These are phyloP conservation scores for Thielaviopsis euricoi DNA, from an alignment of 2,329 filamentous ascomycete genomes.

Conservation along the genomic window DNA sequence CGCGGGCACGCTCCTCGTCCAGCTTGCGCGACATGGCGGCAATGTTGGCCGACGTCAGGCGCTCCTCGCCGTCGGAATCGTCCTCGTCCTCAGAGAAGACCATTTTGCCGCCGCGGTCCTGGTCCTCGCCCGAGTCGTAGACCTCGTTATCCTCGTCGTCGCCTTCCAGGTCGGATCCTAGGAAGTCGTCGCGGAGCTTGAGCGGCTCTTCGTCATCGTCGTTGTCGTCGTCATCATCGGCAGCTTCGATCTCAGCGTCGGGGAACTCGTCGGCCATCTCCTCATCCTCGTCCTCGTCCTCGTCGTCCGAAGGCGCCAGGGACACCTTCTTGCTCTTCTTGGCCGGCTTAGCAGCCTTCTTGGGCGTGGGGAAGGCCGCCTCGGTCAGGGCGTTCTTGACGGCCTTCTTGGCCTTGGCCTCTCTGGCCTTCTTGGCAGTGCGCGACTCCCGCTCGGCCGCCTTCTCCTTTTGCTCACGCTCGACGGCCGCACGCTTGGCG, in stretches of 20 bases:
- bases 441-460: conserved; percentile 16
- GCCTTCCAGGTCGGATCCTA: conserved; percentile 16
- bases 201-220: conserved; percentile 24
- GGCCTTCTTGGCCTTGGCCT: conserved; percentile 17
- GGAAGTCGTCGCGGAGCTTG: conserved; percentile 40
- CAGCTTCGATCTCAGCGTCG: conserved; percentile 24
- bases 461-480: conserved; percentile 15
- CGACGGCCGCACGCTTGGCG: conserved; percentile 20
- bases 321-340: conserved; percentile 20
- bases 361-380: conserved; percentile 16
- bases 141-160: conserved; percentile 38
- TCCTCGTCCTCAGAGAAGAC: conserved; percentile 96
- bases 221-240: conserved; percentile 26
- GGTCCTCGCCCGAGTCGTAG: conserved; percentile 55
- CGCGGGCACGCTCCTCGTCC: conserved; percentile 58
- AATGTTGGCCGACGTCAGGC: conserved; percentile 89
- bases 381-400: conserved; percentile 18
- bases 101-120: conserved; percentile 34
- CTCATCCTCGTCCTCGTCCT: conserved; percentile 22
- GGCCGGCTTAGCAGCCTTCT: conserved; percentile 19
- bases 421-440: conserved; percentile 21
- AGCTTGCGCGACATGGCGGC: conserved; percentile 76
- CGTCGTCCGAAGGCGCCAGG: conserved; percentile 21
- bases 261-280: conserved; percentile 27
- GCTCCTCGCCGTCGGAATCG: conserved; percentile 74